Evolutionary conservation across 768 basidiomycete genomes (phyloP).

Genomic region (Hericium erinaceus): DNA sequence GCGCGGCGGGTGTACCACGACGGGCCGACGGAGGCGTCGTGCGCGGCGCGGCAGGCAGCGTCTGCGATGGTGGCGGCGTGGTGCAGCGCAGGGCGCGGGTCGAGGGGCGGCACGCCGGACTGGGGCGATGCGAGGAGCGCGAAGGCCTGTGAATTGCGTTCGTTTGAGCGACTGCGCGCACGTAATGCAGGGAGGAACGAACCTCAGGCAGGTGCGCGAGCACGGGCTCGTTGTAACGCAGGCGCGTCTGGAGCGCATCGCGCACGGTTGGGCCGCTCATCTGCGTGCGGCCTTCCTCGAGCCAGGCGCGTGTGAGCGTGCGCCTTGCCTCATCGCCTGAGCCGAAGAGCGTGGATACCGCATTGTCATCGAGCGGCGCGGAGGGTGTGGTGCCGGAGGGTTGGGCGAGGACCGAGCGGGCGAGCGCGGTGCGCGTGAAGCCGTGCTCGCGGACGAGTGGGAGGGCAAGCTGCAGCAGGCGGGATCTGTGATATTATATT

Average conservation of each 20-base stretch:
- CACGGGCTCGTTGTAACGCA: conserved; percentile 62
- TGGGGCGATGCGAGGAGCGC: conserved; percentile 53
- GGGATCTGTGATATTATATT: conserved; percentile 1
- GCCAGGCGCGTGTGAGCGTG: conserved; percentile 63
- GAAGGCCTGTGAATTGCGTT: conserved; percentile 46
- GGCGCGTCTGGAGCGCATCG: conserved; percentile 44
- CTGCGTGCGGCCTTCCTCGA: conserved; percentile 49
- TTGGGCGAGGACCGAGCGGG: conserved; percentile 51
- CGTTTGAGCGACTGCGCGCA: background rate
- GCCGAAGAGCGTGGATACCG: conserved; percentile 69
- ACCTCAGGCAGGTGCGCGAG: conserved; percentile 62
- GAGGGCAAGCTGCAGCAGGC: conserved; percentile 50
- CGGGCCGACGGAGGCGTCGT: conserved; percentile 46
- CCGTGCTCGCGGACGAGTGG: conserved; percentile 60
- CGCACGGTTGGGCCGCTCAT: conserved; percentile 39
- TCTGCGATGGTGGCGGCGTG: conserved; percentile 60
- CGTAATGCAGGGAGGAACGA: conserved; percentile 6
- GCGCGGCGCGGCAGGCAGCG: conserved; percentile 53
- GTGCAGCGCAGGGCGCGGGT: conserved; percentile 48
- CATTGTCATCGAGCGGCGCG: conserved; percentile 57
- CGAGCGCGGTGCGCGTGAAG: conserved; percentile 64
- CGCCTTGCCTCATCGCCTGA: conserved; percentile 53
- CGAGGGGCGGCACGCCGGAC: conserved; percentile 39
- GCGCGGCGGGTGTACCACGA: conserved; percentile 67
- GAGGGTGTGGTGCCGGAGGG: conserved; percentile 32